Percentiles rank a stretch among this genome's conserved stretches.
These are phyloP conservation scores for Fraxinus sp. DNA, from an alignment of 305 asterid genomes.

Conservation along the genomic window DNA sequence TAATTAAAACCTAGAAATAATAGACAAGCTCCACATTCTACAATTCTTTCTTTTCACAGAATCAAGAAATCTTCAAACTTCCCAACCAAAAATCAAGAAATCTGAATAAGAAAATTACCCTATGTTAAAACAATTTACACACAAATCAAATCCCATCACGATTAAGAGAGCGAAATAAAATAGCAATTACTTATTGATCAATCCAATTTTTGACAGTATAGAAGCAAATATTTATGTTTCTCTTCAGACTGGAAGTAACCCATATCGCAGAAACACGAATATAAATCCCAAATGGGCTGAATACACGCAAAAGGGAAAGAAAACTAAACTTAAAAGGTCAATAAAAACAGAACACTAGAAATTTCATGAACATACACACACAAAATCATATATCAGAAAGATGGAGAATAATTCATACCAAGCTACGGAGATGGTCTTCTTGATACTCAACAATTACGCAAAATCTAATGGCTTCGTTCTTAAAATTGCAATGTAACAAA, in stretches of 20 bases:
- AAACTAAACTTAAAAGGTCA: neutral
- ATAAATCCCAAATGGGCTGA: neutral
- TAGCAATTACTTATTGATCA: neutral
- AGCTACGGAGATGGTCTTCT: conserved; percentile 13
- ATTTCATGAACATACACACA: conserved; percentile 9
- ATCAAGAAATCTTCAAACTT: neutral
- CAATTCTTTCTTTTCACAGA: neutral
- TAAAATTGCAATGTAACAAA: neutral
- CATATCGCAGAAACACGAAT: neutral
- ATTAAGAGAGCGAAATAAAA: neutral
- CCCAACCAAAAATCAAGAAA: conserved; percentile 9
- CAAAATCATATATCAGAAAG: neutral
- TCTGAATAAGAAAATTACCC: neutral
- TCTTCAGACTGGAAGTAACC: neutral
- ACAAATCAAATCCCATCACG: neutral
- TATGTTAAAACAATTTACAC: neutral
- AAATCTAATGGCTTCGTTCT: neutral
- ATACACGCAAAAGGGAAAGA: neutral
- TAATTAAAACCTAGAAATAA: conserved; percentile 17
- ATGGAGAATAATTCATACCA: conserved; percentile 22
- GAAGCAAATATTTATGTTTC: neutral
- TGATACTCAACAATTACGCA: neutral
- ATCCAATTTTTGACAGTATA: neutral
- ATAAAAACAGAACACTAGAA: neutral
- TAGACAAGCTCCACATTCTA: conserved; percentile 18